Base-by-base conservation (phyloP, 202 grass and related monocot genomes). In the Schoenoplectus tabernaemontani region DNA sequence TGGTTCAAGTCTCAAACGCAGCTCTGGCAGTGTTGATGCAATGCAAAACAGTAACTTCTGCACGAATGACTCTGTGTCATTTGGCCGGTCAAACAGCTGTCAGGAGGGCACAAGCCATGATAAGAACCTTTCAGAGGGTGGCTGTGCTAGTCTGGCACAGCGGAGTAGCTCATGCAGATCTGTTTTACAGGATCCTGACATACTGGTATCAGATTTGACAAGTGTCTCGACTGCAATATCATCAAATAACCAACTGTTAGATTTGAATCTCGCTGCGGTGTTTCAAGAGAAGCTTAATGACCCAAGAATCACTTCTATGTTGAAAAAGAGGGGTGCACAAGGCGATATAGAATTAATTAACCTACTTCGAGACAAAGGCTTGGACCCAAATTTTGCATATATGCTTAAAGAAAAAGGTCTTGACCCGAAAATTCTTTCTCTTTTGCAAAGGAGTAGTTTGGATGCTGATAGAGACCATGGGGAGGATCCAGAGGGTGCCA, bases 331-430 rank as follows among this genome's bases (percentile, higher is more conserved):
- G 82, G 87, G 79, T 59, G 86, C 88, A 22, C 82, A 92, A 78
- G 84, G 88, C 65, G 96, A 98, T 84, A 79, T 90, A 34, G 96
- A 98, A 79, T 83, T 98, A 67, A 86, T 90, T 84, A 95, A 90
- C 86, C 90, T 98, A 86, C 90, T 98, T 67, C 86, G 92, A 57
- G 96, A 98, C 87, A 98, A 98, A 87, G 91, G 96, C 20, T 69
- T 98, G 24, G 96, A 98, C 87, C 96, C 96, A 81, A 98, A 98
- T 91, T 98, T 98, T 86, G 87, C 96, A 9, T 95, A 92, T 79
- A 98, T 98, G 96, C 78, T 98, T 74, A 95, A 95, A 90, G 96
- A 98, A 64, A 98, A 92, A 78, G 85, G 93, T 67, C 84, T 98
- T 84, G 96, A 98, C 87, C 96, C 96, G 61, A 88, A 89, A 38